A percentile compares a stretch with the other conserved stretches of the same genome.
Evolutionary conservation across 2,329 filamentous ascomycete species (phyloP).

Genomic region (Cryphonectria nitschkei): DNA sequence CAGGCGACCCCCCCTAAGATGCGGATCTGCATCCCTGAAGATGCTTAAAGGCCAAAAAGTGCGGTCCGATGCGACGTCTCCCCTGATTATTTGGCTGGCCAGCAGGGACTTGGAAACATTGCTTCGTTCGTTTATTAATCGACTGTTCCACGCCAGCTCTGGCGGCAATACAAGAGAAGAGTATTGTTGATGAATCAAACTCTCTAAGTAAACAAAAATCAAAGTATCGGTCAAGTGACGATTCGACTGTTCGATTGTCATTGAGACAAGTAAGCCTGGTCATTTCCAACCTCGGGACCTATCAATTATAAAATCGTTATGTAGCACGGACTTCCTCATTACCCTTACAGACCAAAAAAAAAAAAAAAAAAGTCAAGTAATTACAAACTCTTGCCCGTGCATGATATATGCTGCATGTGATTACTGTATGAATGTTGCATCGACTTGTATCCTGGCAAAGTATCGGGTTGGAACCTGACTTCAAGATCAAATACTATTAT

Average conservation of each 20-base stretch:
- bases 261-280: too few relatives aligned
- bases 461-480: too few relatives aligned
- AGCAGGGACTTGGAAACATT: not conserved
- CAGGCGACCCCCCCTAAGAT: not conserved
- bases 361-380: too few relatives aligned
- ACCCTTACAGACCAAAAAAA: too few relatives aligned
- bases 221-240: not conserved
- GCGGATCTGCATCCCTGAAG: constrained; percentile 2
- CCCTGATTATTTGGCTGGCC: not conserved
- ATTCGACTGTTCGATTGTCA: too few relatives aligned
- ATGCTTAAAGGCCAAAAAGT: not conserved
- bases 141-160: not conserved
- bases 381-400: not conserved
- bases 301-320: too few relatives aligned
- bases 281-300: too few relatives aligned
- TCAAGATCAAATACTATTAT: too few relatives aligned
- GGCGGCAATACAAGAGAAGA: not conserved
- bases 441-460: too few relatives aligned
- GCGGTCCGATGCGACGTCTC: not conserved
- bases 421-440: too few relatives aligned
- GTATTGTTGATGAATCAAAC: not conserved
- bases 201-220: not conserved
- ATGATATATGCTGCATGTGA: too few relatives aligned
- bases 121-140: not conserved
- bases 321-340: too few relatives aligned